A percentile compares a stretch with the other conserved stretches of the same genome.
These are phyloP conservation scores for Arthroderma sp. DNA, from an alignment of 2,329 filamentous ascomycete genomes.

Conservation along the genomic window DNA sequence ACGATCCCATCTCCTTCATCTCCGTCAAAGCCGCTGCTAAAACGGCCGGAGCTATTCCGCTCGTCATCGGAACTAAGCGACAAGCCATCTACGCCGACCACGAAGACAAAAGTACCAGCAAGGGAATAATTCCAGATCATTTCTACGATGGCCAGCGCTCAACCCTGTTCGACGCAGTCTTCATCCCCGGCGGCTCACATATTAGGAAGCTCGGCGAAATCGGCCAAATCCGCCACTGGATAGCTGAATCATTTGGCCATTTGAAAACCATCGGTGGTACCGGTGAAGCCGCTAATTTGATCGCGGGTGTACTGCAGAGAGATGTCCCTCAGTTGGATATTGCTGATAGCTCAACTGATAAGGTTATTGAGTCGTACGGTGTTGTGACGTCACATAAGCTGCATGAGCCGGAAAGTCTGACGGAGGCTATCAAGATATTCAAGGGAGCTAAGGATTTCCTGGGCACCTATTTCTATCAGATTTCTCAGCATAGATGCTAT, in stretches of 20 bases:
- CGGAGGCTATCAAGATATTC: constrained; percentile 48
- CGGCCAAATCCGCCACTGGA: constrained; percentile 61
- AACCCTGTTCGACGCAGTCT: constrained; percentile 63
- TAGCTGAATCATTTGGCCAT: constrained; percentile 70
- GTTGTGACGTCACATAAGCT: constrained; percentile 54
- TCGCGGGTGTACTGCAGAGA: constrained; percentile 34
- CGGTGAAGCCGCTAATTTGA: constrained; percentile 55
- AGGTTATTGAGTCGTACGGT: constrained; percentile 57
- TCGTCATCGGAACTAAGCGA: constrained; percentile 56
- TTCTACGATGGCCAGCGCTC: constrained; percentile 67
- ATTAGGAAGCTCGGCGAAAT: constrained; percentile 52
- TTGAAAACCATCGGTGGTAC: constrained; percentile 66
- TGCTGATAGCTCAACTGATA: constrained; percentile 33
- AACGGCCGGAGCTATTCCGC: constrained; percentile 50
- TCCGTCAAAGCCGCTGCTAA: constrained; percentile 51
- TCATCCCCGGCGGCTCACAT: constrained; percentile 50
- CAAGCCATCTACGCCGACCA: constrained; percentile 52
- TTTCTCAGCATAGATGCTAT: constrained; percentile 62
- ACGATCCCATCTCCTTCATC: constrained; percentile 46
- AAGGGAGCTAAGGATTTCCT: constrained; percentile 58
- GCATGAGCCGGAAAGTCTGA: constrained; percentile 43
- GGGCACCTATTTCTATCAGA: constrained; percentile 54
- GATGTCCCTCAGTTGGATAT: constrained; percentile 37
- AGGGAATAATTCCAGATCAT: constrained; percentile 50
- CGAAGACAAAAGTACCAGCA: constrained; percentile 25